Evolutionary conservation across 495 filamentous ascomycete genomes (phyloP).

Genomic region (Podospora sp.): DNA sequence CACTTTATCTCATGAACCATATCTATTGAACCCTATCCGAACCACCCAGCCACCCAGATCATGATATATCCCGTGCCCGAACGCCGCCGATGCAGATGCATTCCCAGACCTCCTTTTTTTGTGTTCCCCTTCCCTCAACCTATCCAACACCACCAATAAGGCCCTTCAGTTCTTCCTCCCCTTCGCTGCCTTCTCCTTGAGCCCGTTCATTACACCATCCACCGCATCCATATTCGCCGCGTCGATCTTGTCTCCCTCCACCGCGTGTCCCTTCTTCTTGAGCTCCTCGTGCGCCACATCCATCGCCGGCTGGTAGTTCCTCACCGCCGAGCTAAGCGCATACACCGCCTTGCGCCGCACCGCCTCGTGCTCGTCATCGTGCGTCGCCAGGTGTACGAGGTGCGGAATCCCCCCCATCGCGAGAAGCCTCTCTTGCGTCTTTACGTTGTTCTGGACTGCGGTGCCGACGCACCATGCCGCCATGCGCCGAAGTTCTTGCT

Average conservation of each 20-base stretch:
- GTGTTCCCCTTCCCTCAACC: conserved; percentile 11
- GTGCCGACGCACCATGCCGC: conserved; percentile 93
- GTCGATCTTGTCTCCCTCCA: conserved; percentile 54
- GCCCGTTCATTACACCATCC: conserved; percentile 68
- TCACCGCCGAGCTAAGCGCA: conserved; percentile 77
- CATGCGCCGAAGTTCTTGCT: conserved; percentile 72
- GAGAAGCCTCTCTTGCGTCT: conserved; percentile 75
- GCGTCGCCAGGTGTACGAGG: conserved; percentile 63
- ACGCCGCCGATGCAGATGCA: conserved; percentile 41
- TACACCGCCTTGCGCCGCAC: conserved; percentile 87
- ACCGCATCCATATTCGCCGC: conserved; percentile 83
- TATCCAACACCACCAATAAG: not conserved
- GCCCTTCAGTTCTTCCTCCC: conserved; percentile 11
- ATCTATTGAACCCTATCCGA: not conserved
- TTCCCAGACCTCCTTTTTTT: conserved; percentile 3
- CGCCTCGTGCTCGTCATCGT: conserved; percentile 56
- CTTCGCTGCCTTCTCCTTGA: conserved; percentile 56
- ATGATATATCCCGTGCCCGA: conserved; percentile 24
- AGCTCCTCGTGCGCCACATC: conserved; percentile 67
- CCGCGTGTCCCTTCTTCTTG: conserved; percentile 51
- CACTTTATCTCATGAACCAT: not conserved
- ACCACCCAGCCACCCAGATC: conserved; percentile 14
- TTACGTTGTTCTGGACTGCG: conserved; percentile 92
- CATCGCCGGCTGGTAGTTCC: conserved; percentile 83
- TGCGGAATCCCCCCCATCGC: conserved; percentile 69